Base-by-base conservation (phyloP, 108 stramenopile species). In the Cyclotella cryptica region DNA sequence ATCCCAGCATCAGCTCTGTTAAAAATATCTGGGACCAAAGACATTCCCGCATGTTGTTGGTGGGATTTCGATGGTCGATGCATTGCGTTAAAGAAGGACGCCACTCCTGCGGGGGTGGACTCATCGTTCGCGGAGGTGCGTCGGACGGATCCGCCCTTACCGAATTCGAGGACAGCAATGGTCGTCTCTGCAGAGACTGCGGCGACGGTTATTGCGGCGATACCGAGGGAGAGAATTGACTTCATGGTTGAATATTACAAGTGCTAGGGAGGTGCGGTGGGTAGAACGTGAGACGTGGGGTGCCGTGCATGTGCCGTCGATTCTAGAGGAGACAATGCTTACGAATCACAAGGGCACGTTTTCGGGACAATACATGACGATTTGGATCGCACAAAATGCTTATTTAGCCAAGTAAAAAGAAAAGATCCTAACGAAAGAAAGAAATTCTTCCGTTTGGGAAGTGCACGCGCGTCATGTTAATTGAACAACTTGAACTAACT, bases 1-100 rank as follows among this genome's bases (percentile, higher is more conserved):
- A 95, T 79, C 27, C 92, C 90, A 44, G 86, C 80, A 54, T 91
- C 86, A 43, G 92, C 80, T 47, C 77, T 77, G 65, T 66, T 65
- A 57, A 95, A 95, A 51, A 95, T 71, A 72, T 93, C 94, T n/a
- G 94, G 92, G 55, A 95, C 94, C 9, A 95, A 83, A 7, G 89
- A 71, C 92, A 93, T 93, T 18, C 91, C 91, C 10, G 93, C 78
- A 49, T 92, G 83, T 43, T 77, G 70, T 66, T 77, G 40, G 29
- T 62, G n/a, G 58, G 80, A 43, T 26, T 79, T 78, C 21, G 66
- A 47, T 3, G 61, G 43, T 41, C 45, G 51, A 83, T 95, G 93
- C 73, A 91, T 59, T 46, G 91, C 80, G 22, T 70, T 79, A 83
- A 87, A 91, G 57, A 95, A 91, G 45, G 91, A 91, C 18, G 78